These are phyloP conservation scores for Scutellaria barbata DNA, from an alignment of 257 asterid species.

Conservation along the genomic window DNA sequence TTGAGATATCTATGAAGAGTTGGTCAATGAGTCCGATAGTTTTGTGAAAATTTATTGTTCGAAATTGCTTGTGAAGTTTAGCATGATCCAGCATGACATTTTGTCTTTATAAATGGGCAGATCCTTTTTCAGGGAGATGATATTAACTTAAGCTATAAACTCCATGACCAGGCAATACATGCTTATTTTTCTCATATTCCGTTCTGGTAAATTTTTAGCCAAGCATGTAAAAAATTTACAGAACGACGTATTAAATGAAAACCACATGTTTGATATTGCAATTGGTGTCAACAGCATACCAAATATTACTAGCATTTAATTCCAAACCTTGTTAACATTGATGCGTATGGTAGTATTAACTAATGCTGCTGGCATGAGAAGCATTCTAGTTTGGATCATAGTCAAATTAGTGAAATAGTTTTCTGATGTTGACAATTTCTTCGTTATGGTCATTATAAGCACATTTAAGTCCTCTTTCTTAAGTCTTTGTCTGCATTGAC, in stretches of 20 bases:
- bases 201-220: not conserved
- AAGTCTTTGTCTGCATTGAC: conserved; percentile 1
- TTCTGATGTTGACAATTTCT: conserved; percentile 1
- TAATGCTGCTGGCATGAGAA: no score
- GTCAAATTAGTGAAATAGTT: not conserved
- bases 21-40: no score
- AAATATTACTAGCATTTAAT: not conserved
- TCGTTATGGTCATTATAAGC: not conserved
- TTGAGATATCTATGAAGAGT: no score
- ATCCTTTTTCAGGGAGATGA: not conserved
- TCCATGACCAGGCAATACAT: not conserved
- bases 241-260: no score
- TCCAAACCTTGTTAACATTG: not conserved
- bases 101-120: not conserved
- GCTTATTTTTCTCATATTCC: not conserved
- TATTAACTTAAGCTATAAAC: not conserved
- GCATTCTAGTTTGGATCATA: no score
- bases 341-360: not conserved
- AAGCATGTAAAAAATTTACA: not conserved
- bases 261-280: not conserved
- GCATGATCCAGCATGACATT: not conserved
- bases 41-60: no score
- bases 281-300: not conserved
- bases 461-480: not conserved
- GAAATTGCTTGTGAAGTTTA: not conserved